A percentile compares a stretch with the other conserved stretches of the same genome.
These are phyloP conservation scores for Protomyces inouyei DNA, from an alignment of 1,139 yeast species.

Conservation along the genomic window DNA sequence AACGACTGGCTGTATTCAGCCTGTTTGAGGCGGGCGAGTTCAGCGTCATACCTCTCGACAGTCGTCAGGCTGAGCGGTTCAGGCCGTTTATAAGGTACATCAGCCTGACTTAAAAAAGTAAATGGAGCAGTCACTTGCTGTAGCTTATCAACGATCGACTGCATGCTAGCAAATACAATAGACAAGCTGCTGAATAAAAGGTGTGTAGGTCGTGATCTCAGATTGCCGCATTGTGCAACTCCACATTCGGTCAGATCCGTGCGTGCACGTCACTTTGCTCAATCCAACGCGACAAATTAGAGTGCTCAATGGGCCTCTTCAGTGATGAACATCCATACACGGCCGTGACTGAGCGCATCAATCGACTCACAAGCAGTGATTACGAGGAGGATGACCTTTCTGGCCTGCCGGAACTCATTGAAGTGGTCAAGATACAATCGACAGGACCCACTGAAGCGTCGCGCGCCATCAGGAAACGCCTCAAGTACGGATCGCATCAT, in stretches of 20 bases:
- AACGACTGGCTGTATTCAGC: not conserved
- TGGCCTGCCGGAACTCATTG: constrained; percentile 46
- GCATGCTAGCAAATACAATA: not conserved
- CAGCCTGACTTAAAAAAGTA: not conserved
- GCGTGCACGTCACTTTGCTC: no score
- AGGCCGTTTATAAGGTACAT: not conserved
- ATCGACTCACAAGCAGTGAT: constrained; percentile 43
- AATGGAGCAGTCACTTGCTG: not conserved
- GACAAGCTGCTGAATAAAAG: not conserved
- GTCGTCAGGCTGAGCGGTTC: not conserved
- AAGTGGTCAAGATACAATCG: constrained; percentile 41
- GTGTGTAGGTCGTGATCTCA: not conserved
- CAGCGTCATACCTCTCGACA: not conserved
- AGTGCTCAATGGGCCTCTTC: constrained; percentile 39
- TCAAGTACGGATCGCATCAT: constrained; percentile 69
- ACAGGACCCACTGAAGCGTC: constrained; percentile 26
- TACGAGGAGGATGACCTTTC: constrained; percentile 43
- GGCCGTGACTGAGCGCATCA: constrained; percentile 49
- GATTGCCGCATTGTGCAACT: not conserved
- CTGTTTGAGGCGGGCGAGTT: not conserved
- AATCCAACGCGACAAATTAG: no score
- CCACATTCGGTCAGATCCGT: no score
- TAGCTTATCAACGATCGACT: not conserved
- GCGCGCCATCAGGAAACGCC: constrained; percentile 47
- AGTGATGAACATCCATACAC: constrained; percentile 47